Percentiles rank a stretch among this genome's conserved stretches.
These are phyloP conservation scores for Dorcoceras hygrometricum DNA, from an alignment of 257 asterid species.

Conservation along the genomic window DNA sequence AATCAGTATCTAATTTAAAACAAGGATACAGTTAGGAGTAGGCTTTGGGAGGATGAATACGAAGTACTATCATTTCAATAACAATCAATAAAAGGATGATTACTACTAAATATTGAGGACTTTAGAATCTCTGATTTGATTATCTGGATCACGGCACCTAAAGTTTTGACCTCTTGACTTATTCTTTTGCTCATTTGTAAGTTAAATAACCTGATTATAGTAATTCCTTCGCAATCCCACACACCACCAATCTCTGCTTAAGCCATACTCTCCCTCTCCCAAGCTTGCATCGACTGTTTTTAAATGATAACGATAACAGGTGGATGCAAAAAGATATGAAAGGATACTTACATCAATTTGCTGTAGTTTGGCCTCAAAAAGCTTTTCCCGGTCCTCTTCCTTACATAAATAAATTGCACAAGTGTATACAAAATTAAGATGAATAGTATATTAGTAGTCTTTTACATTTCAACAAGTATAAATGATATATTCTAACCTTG, in stretches of 20 bases:
- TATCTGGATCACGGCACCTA: too few relatives aligned
- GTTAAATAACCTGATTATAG: not conserved
- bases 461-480: conserved; percentile 12
- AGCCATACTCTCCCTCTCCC: not conserved
- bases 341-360: conserved; percentile 77
- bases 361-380: conserved; percentile 89
- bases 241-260: not conserved
- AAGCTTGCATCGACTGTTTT: not conserved
- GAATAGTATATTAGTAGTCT: conserved; percentile 11
- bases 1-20: too few relatives aligned
- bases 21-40: too few relatives aligned
- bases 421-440: conserved; percentile 6
- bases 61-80: too few relatives aligned
- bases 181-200: too few relatives aligned
- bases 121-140: too few relatives aligned
- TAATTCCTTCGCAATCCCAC: not conserved
- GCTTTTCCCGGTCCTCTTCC: conserved; percentile 91
- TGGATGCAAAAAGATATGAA: conserved; percentile 7
- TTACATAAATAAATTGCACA: conserved; percentile 31
- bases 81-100: too few relatives aligned
- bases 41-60: too few relatives aligned
- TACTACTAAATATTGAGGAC: too few relatives aligned
- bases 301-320: not conserved
- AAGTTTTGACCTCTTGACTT: too few relatives aligned
- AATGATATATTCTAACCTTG: conserved; percentile 51